Evolutionary conservation across 2,329 filamentous ascomycete species (phyloP).

Genomic region (Ophiostoma himal-ulmi): DNA sequence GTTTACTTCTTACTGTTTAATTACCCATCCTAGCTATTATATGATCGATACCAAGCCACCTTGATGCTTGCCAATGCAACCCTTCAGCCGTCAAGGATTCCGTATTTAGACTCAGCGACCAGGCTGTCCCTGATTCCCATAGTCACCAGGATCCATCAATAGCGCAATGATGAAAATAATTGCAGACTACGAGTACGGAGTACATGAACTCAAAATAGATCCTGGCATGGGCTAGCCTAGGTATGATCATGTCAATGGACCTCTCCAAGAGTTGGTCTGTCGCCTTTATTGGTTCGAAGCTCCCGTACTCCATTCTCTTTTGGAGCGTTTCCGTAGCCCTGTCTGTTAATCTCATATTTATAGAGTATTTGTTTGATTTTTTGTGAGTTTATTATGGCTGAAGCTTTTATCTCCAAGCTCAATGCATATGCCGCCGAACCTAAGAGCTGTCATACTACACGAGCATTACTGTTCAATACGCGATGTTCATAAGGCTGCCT

Average conservation of each 20-base stretch:
- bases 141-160: not conserved
- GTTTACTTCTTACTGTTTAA: not conserved
- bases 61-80: conserved; percentile 9
- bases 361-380: not conserved
- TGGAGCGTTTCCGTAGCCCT: not conserved
- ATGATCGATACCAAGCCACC: not conserved
- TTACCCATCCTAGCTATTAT: not conserved
- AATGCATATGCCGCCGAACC: not conserved
- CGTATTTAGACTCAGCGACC: not conserved
- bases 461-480: not conserved
- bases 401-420: not conserved
- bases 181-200: no score
- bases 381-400: no score
- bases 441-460: not conserved
- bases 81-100: not conserved
- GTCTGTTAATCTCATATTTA: not conserved
- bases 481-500: not conserved
- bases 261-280: not conserved
- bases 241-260: not conserved
- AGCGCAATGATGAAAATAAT: not conserved
- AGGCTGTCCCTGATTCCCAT: conserved; percentile 6
- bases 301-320: not conserved
- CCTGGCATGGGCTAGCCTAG: not conserved
- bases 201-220: conserved; percentile 2
- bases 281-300: not conserved